Base-by-base conservation (phyloP, 345 rosid genomes). In the Melaleuca alternifolia region DNA sequence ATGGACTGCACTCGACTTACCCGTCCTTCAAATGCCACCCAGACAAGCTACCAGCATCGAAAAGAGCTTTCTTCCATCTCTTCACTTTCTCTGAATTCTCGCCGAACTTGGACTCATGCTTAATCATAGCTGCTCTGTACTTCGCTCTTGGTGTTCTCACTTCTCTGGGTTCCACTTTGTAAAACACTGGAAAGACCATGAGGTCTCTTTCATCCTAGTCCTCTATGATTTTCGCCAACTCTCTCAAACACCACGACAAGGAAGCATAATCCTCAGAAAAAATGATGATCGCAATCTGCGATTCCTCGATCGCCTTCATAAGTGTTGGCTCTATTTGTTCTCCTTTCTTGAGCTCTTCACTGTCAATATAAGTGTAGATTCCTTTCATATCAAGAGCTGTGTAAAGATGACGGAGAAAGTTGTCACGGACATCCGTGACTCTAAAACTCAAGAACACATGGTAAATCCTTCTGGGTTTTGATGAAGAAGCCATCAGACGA, bases 61-160 rank as follows among this genome's bases (percentile, higher is more conserved):
- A 54, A 23, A 54, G 59, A 54, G 59, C 12, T 23, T 54, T 54
- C 59, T 54, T 54, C 59, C 59, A 54, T 54, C 59, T 54, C 59
- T 54, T 54, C 59, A 54, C n/a, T 54, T 54, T 54, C 8, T 59
- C 1, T 1, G 71, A n/a, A 12, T 59, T 0, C 33, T 59, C 6
- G 2, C 71, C 33, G 0, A 2, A 0, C 71, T 59, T 12, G 8
- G 18, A 59, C 16, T 59, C 71, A n/a, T 59, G 71, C 33, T 59
- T n/a, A n/a, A 5, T 0, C 15, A 59, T 1, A 6, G 8, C 71
- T n/a, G 2, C 6, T 1, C 0, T 0, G 2, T 59, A 59, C 1
- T 15, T 59, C 15, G 5, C 0, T 59, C 33, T n/a, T 6, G 8
- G 7, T 0, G 2, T 0, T 12, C 71, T 59, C 33, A 59, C 33